Percentiles rank a stretch among this genome's conserved stretches.
Evolutionary conservation across 306 rosid genomes (phyloP).

Genomic region (Arachis stenosperma): DNA sequence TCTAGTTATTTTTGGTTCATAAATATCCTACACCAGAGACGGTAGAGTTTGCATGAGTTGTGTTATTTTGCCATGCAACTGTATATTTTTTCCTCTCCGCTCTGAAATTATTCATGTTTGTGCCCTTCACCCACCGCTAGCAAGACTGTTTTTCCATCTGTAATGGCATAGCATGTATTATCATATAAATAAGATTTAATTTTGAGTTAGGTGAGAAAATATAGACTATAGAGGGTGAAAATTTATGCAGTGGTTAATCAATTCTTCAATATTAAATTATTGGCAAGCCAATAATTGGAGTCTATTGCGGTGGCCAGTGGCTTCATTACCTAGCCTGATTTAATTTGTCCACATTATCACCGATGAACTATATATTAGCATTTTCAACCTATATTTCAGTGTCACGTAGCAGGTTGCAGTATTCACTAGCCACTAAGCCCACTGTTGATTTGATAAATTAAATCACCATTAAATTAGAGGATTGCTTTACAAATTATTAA

Average conservation of each 20-base stretch:
- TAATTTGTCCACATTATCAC: not conserved
- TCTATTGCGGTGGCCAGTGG: not conserved
- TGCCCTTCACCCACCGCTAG: conserved; percentile 12
- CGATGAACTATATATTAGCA: not conserved
- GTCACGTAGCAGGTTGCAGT: not conserved
- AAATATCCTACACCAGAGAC: conserved; percentile 34
- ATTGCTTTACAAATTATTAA: not conserved
- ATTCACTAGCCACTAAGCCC: not conserved
- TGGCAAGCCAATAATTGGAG: not conserved
- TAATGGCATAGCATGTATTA: conserved; percentile 33
- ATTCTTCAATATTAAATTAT: not conserved
- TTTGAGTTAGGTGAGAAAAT: not conserved
- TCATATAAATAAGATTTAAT: too few species aligned
- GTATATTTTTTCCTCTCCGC: conserved; percentile 35
- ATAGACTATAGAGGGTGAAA: not conserved
- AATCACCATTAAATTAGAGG: not conserved
- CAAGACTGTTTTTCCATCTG: conserved; percentile 23
- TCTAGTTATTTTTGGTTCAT: conserved; percentile 21
- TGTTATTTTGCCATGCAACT: conserved; percentile 42
- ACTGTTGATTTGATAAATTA: not conserved
- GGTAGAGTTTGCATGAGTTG: conserved; percentile 37
- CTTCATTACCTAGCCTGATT: not conserved
- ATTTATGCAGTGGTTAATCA: not conserved
- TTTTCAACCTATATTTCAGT: conserved; percentile 13
- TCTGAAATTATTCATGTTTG: conserved; percentile 34